Percentiles rank a stretch among this genome's conserved stretches.
These are phyloP conservation scores for Erythrobasidium yunnanense DNA, from an alignment of 768 basidiomycete genomes.

Conservation along the genomic window DNA sequence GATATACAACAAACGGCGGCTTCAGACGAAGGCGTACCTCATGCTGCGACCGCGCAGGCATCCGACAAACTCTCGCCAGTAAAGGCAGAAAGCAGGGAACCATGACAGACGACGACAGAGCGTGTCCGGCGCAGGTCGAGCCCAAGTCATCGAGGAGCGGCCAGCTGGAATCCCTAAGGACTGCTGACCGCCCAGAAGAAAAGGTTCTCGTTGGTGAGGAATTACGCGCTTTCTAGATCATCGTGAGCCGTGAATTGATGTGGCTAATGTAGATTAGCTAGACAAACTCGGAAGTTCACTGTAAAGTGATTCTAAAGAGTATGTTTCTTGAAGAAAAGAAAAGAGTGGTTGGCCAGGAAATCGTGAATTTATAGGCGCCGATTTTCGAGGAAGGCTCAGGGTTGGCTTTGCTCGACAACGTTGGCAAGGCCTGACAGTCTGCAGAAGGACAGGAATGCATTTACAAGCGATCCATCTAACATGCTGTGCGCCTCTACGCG, in stretches of 20 bases:
- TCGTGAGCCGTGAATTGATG: conserved; percentile 17
- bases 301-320: conserved; percentile 12
- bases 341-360: background rate
- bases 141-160: conserved; percentile 18
- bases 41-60: conserved; percentile 2
- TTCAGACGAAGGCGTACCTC: conserved; percentile 11
- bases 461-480: too few relatives aligned
- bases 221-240: background rate
- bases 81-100: background rate
- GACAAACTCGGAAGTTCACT: conserved; percentile 8
- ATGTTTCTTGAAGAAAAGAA: conserved; percentile 1
- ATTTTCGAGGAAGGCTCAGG: too few relatives aligned
- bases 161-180: background rate
- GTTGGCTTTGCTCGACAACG: too few relatives aligned
- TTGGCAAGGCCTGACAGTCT: too few relatives aligned
- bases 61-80: background rate
- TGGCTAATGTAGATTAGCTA: conserved; percentile 18
- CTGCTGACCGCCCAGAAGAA: background rate
- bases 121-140: conserved; percentile 5
- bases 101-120: background rate
- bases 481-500: too few relatives aligned
- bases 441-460: too few relatives aligned
- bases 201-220: conserved; percentile 17
- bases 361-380: too few relatives aligned
- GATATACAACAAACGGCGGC: conserved; percentile 9